Base-by-base conservation (phyloP, 2,329 filamentous ascomycete genomes). In the Didymella glomerata region DNA sequence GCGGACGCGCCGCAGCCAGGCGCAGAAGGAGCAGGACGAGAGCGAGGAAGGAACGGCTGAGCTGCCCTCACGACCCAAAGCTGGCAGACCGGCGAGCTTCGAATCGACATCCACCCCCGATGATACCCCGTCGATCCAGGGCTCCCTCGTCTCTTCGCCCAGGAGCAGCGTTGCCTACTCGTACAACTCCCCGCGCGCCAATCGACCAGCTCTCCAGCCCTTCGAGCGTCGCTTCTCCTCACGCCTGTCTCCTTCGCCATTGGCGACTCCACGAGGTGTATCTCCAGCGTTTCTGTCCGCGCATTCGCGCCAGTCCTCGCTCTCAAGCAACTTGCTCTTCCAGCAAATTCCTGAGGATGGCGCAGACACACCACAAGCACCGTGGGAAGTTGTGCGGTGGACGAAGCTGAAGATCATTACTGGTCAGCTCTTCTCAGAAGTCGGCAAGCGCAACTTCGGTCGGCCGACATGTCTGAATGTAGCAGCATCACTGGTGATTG, bases 321-420 rank as follows among this genome's bases (percentile, higher is more conserved):
- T 93, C 20, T 89, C 85, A 44, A 96, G 91, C 68, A 87, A 91
- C 66, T 77, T 91, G 11, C 72, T 88, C 3, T 79, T 80, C 34
- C 81, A 87, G 55, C 81, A 83, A 49, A 81, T 83, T 50, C 90
- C 90, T 47, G 76, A 79, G 48, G 77, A 75, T 5, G 41, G 41
- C 24, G 54, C 66, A 24, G 90, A 94, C 64, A 87, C 88, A 1
- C 84, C 88, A 3, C 88, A 92, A 54, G 88, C 91, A 5, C 95
- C 95, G 2, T 99, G 95, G 96, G 95, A 99, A 72, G 93, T 98
- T 53, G 90, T 99, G 59, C 86, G 93, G 72, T 99, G 96, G 96
- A 98, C 92, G 1, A 95, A 91, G 73, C 80, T 99, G 57, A 91
- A 89, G 71, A 98, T 96, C 76, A 86, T 99, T 62, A 93, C 92